Conservation (phyloP, 768 basidiomycete genomes). For the Cystobasidium onofrii region DNA sequence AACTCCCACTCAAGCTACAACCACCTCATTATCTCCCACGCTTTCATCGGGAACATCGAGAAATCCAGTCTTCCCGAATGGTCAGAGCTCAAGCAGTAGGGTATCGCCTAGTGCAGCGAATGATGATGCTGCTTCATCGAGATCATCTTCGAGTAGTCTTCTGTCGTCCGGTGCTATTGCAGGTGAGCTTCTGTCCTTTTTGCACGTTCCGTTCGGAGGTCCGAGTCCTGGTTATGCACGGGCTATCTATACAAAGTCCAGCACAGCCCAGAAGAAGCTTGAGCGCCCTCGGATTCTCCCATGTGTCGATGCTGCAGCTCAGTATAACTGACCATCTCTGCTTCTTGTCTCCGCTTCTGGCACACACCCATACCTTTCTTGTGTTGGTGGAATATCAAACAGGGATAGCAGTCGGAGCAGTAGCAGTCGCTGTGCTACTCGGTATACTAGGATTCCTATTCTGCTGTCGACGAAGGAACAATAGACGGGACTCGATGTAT, state of each 20-base stretch:
- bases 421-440: constrained; percentile 10
- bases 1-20: neutral
- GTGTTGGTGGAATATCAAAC: neutral
- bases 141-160: neutral
- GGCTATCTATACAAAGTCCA: neutral
- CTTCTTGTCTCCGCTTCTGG: neutral
- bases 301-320: no score
- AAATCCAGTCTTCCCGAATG: neutral
- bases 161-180: constrained; percentile 4
- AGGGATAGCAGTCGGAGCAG: constrained; percentile 17
- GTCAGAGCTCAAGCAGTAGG: neutral
- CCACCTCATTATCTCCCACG: neutral
- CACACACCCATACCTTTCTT: neutral
- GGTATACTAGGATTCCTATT: neutral
- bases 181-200: neutral
- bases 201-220: neutral
- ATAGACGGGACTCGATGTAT: constrained; percentile 4
- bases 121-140: neutral
- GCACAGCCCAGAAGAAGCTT: neutral
- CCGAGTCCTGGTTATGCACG: constrained; percentile 21
- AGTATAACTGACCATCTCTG: neutral
- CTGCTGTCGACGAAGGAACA: neutral
- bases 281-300: neutral
- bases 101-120: neutral
- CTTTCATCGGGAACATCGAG: neutral